phyloP scores from a whole-genome alignment of 1,284 basidiomycete species.

The Ceratobasidium sp. region DNA sequence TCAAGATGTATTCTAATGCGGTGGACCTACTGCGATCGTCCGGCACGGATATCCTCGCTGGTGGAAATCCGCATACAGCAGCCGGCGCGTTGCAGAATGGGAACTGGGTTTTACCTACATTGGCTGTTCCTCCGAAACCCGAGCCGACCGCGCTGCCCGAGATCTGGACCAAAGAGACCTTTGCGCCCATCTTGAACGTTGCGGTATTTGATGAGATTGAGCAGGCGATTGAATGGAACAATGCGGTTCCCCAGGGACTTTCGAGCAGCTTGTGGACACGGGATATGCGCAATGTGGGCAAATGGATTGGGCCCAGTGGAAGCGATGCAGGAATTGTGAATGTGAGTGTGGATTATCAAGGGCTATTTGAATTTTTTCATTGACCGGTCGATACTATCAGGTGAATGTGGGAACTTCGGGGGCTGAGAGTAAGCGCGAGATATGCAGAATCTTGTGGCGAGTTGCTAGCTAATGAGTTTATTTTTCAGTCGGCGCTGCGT shows the following conservation, averaged over 20 bases:
- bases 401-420: slow-evolving; percentile 94
- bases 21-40: slow-evolving; percentile 70
- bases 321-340: slow-evolving; percentile 90
- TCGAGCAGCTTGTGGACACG: slow-evolving; percentile 92
- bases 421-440: slow-evolving; percentile 71
- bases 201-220: slow-evolving; percentile 91
- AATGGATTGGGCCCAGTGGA: slow-evolving; percentile 90
- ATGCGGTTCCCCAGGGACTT: slow-evolving; percentile 89
- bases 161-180: slow-evolving; percentile 86
- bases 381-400: slow-evolving; percentile 56
- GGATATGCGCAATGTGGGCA: slow-evolving; percentile 82
- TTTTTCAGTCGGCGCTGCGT: slow-evolving; percentile 74
- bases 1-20: slow-evolving; percentile 73
- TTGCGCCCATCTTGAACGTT: slow-evolving; percentile 88
- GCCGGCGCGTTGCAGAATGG: slow-evolving; percentile 63
- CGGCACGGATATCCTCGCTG: slow-evolving; percentile 80
- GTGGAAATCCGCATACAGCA: slow-evolving; percentile 65
- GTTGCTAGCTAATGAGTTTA: neutral
- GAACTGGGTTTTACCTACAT: slow-evolving; percentile 89
- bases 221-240: slow-evolving; percentile 93
- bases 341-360: slow-evolving; percentile 58
- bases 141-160: slow-evolving; percentile 61
- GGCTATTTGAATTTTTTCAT: neutral
- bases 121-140: slow-evolving; percentile 72
- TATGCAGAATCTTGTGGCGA: neutral